phyloP scores from a whole-genome alignment of 306 rosid genomes.

The Gastrolobium villosum region DNA sequence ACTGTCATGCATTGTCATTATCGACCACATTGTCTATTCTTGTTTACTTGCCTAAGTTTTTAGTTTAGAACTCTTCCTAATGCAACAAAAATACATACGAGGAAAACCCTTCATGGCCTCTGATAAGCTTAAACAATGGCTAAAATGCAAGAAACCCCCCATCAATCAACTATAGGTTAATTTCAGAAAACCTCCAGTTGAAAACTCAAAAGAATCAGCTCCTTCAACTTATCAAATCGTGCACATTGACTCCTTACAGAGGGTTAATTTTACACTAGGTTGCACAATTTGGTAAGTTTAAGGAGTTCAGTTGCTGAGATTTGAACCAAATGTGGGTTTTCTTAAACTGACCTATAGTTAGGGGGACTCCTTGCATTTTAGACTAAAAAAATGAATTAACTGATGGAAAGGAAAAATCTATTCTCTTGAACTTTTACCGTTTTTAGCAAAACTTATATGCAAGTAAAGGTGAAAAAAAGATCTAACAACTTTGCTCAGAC shows the following conservation, averaged over 20 bases:
- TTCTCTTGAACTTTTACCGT: background rate
- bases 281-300: too few species aligned
- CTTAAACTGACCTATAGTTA: background rate
- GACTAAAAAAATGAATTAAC: background rate
- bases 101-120: background rate
- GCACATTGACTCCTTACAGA: too few species aligned
- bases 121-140: background rate
- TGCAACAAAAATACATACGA: background rate
- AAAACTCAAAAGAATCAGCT: too few species aligned
- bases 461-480: background rate
- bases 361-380: background rate
- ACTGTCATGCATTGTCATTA: background rate
- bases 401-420: background rate
- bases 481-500: background rate
- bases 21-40: conserved; percentile 2
- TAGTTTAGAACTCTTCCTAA: background rate
- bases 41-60: background rate
- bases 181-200: background rate
- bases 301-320: too few species aligned
- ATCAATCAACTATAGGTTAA: background rate
- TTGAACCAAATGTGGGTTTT: background rate
- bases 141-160: background rate
- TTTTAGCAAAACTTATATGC: background rate
- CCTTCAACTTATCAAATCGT: too few species aligned
- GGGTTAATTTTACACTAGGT: too few species aligned